phyloP scores from a whole-genome alignment of 148 eudicot genomes.

The Suaeda aralocaspica region DNA sequence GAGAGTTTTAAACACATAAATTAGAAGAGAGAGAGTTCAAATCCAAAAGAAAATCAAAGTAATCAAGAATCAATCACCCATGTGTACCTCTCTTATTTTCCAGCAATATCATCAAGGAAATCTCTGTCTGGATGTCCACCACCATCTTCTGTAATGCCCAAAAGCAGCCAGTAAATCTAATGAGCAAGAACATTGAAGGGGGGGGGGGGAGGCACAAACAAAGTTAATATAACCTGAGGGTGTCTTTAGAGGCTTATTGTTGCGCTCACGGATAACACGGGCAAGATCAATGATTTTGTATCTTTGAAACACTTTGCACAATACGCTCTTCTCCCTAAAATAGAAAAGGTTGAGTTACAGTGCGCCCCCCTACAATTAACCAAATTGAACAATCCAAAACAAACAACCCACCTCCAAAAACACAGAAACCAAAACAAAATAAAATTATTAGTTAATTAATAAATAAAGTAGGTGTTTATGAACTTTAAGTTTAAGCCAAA shows the following conservation, averaged over 20 bases:
- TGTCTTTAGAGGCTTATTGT: slow-evolving; percentile 86
- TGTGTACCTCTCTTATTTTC: slow-evolving; percentile 73
- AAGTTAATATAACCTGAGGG: slow-evolving; percentile 59
- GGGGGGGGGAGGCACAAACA: background rate
- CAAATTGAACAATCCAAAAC: too few species aligned
- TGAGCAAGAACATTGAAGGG: slow-evolving; percentile 15
- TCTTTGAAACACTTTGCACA: slow-evolving; percentile 91
- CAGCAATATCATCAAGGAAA: slow-evolving; percentile 81
- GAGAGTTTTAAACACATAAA: too few species aligned
- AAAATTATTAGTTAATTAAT: too few species aligned
- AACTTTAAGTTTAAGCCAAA: background rate
- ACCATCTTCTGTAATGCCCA: slow-evolving; percentile 74
- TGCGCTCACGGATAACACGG: slow-evolving; percentile 94
- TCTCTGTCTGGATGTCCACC: slow-evolving; percentile 86
- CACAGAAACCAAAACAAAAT: too few species aligned
- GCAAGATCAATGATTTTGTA: slow-evolving; percentile 93
- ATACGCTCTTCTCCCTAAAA: slow-evolving; percentile 77
- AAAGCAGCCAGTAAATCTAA: background rate
- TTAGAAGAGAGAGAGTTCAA: background rate
- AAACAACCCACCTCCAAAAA: too few species aligned
- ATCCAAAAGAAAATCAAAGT: background rate
- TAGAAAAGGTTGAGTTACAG: background rate
- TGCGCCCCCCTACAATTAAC: background rate
- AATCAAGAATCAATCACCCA: background rate
- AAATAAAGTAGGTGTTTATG: background rate